These are phyloP conservation scores for Phellinidium pouzarii DNA, from an alignment of 1,284 basidiomycete species.

Conservation along the genomic window DNA sequence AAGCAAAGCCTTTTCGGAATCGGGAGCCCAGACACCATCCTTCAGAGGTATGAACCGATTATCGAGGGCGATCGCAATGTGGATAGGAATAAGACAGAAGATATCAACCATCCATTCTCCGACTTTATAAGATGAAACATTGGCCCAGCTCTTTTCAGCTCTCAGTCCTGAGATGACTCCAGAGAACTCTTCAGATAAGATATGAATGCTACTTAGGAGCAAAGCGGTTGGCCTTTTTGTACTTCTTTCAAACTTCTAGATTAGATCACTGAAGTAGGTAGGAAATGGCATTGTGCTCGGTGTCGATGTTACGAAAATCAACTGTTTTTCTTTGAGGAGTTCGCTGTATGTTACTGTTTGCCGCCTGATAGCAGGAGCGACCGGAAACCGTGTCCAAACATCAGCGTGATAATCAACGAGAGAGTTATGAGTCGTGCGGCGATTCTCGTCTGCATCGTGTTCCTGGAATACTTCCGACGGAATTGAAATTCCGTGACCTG, in stretches of 20 bases:
- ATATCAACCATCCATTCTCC: constrained; percentile 61
- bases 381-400: constrained; percentile 58
- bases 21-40: constrained; percentile 45
- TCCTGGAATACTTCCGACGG: constrained; percentile 30
- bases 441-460: constrained; percentile 17
- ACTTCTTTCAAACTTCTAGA: constrained; percentile 38
- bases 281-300: constrained; percentile 18
- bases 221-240: constrained; percentile 47
- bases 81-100: constrained; percentile 58
- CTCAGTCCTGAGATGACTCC: constrained; percentile 18
- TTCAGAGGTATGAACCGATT: constrained; percentile 56
- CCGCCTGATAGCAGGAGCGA: constrained; percentile 45
- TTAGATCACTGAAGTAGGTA: constrained; percentile 40
- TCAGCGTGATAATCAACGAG: constrained; percentile 52
- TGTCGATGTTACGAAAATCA: constrained; percentile 34
- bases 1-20: constrained; percentile 44
- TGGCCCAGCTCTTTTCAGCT: constrained; percentile 21
- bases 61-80: constrained; percentile 49
- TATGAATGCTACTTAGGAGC: constrained; percentile 31
- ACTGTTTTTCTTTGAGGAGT: constrained; percentile 28
- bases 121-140: constrained; percentile 35
- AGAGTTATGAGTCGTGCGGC: constrained; percentile 37
- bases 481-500: constrained; percentile 51
- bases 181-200: constrained; percentile 27
- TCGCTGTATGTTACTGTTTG: constrained; percentile 35